Evolutionary conservation across 2,329 filamentous ascomycete genomes (phyloP).

Genomic region (Colletotrichum brevisporum): DNA sequence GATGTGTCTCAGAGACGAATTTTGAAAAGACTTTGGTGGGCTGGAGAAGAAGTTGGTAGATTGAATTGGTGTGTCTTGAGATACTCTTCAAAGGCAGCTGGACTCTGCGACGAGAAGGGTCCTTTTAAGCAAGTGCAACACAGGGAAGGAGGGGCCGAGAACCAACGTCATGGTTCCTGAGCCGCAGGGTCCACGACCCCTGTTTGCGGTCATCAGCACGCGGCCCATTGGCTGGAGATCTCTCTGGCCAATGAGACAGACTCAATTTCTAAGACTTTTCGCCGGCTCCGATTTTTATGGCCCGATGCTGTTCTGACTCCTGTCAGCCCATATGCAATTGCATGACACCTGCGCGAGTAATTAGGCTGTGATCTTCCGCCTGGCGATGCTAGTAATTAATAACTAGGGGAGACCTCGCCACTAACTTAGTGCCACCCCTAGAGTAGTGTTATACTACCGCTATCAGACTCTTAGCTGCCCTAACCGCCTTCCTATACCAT

Average conservation of each 20-base stretch:
- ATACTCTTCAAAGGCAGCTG: not conserved
- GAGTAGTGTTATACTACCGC: too few relatives aligned
- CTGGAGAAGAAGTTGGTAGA: not conserved
- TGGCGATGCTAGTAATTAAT: too few relatives aligned
- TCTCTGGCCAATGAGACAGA: not conserved
- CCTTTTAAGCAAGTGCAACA: conserved; percentile 35
- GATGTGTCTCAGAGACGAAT: not conserved
- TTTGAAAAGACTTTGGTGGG: not conserved
- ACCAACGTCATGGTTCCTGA: conserved; percentile 37
- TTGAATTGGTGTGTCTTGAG: not conserved
- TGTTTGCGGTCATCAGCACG: conserved; percentile 29
- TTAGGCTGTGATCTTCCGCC: too few relatives aligned
- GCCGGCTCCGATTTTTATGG: conserved; percentile 8
- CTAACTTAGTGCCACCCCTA: too few relatives aligned
- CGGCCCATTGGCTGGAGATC: conserved; percentile 29
- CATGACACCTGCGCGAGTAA: conserved; percentile 27
- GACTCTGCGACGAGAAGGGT: conserved; percentile 12
- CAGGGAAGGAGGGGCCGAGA: conserved; percentile 35
- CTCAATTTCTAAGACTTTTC: conserved; percentile 11
- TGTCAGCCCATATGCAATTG: conserved; percentile 31
- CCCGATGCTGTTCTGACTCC: conserved; percentile 9
- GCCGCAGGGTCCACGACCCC: conserved; percentile 7
- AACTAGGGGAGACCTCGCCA: too few relatives aligned
- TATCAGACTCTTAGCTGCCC: too few relatives aligned
- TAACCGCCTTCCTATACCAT: too few relatives aligned